Evolutionary conservation across 352 stramenopile genomes (phyloP).

Genomic region (Pythium oligandrum): DNA sequence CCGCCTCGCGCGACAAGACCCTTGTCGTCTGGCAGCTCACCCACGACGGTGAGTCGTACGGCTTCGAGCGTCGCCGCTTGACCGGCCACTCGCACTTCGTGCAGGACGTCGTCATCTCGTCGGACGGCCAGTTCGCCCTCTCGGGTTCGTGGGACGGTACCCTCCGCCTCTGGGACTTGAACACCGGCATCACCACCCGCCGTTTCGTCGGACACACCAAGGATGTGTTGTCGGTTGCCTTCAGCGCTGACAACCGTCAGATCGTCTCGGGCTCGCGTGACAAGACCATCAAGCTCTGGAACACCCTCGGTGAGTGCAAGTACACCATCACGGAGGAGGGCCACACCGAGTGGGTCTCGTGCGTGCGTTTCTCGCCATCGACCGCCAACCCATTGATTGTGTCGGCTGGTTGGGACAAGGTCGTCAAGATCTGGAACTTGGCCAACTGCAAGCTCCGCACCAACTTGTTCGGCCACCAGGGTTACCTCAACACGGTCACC

Average conservation of each 20-base stretch:
- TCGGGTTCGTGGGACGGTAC: constrained; percentile 99
- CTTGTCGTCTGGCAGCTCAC: constrained; percentile 86
- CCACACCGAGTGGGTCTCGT: constrained; percentile 99
- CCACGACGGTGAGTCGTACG: constrained; percentile 97
- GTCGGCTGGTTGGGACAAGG: constrained; percentile 98
- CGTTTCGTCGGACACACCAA: constrained; percentile 99
- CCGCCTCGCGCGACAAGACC: constrained; percentile 97
- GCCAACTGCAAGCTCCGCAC: constrained; percentile 99
- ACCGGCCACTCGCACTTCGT: constrained; percentile 99
- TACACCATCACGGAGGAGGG: constrained; percentile 98
- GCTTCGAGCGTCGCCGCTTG: constrained; percentile 95
- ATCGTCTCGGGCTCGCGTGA: constrained; percentile 99
- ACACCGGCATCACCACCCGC: constrained; percentile 97
- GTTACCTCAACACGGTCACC: constrained; percentile 99
- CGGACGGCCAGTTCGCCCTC: constrained; percentile 98
- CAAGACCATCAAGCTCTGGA: constrained; percentile 99
- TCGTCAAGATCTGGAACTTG: constrained; percentile 99
- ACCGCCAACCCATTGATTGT: constrained; percentile 97
- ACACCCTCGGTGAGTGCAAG: constrained; percentile 99
- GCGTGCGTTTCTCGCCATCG: constrained; percentile 98
- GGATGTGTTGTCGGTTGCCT: constrained; percentile 99
- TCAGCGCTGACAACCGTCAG: constrained; percentile 99
- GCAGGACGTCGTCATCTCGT: constrained; percentile 99
- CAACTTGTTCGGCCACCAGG: constrained; percentile 98
- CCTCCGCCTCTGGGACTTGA: constrained; percentile 99